phyloP scores from a whole-genome alignment of 495 filamentous ascomycete species.

The Penicillium egyptiacum region DNA sequence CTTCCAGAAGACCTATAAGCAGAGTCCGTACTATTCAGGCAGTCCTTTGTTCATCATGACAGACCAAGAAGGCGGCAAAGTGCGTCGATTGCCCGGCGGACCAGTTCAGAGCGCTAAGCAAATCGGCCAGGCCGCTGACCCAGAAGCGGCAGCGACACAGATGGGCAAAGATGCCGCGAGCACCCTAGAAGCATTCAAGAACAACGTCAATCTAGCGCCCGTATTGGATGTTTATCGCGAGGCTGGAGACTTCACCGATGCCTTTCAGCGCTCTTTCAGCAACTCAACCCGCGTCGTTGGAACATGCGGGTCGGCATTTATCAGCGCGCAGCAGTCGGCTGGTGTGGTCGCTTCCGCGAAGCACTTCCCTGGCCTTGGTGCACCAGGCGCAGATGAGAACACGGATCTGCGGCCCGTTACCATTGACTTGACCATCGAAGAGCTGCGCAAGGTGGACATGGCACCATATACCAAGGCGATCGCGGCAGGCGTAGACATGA shows the following conservation, averaged over 20 bases:
- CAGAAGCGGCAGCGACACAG: conserved; percentile 22
- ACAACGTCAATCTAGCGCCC: conserved; percentile 37
- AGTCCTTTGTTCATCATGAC: conserved; percentile 38
- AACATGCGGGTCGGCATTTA: conserved; percentile 29
- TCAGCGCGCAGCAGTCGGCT: conserved; percentile 29
- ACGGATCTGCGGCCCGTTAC: conserved; percentile 36
- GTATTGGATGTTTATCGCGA: conserved; percentile 34
- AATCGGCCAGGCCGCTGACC: conserved; percentile 28
- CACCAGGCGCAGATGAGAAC: conserved; percentile 24
- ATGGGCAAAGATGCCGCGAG: conserved; percentile 27
- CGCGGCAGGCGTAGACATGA: conserved; percentile 33
- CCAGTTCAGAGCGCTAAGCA: conserved; percentile 32
- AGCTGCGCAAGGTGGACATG: conserved; percentile 30
- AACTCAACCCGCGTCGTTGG: conserved; percentile 26
- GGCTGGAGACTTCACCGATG: conserved; percentile 33
- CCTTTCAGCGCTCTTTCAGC: conserved; percentile 32
- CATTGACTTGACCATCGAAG: conserved; percentile 23
- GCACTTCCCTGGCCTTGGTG: conserved; percentile 36
- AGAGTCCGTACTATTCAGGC: conserved; percentile 24
- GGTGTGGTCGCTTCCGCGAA: conserved; percentile 39
- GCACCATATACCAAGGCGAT: conserved; percentile 29
- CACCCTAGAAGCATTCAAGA: conserved; percentile 21
- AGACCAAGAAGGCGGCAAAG: conserved; percentile 38
- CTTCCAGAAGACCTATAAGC: conserved; percentile 30
- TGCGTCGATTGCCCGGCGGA: conserved; percentile 35